Conservation (phyloP, 1,284 basidiomycete genomes). For the Vanrija sp. region DNA sequence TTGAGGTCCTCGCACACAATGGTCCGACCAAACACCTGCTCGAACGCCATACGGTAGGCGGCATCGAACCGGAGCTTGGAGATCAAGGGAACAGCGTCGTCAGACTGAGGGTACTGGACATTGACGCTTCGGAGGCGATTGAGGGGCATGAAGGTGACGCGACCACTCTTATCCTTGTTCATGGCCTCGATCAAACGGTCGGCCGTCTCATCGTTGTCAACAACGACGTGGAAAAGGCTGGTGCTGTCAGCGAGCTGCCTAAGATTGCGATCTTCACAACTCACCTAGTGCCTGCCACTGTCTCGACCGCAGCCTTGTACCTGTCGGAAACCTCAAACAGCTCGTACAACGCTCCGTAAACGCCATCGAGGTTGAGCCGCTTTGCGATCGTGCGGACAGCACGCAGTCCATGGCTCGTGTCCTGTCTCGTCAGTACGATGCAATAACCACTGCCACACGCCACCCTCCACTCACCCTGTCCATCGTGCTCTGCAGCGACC, state of each 20-base stretch:
- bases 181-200: slow-evolving; percentile 83
- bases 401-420: slow-evolving; percentile 80
- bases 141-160: slow-evolving; percentile 97
- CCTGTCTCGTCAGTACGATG: slow-evolving; percentile 53
- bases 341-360: slow-evolving; percentile 90
- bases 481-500: slow-evolving; percentile 84
- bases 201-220: slow-evolving; percentile 91
- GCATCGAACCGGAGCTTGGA: slow-evolving; percentile 77
- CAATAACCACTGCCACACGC: slow-evolving; percentile 49
- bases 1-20: slow-evolving; percentile 91
- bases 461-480: slow-evolving; percentile 57
- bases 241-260: neutral
- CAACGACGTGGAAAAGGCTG: slow-evolving; percentile 95
- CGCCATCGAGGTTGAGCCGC: slow-evolving; percentile 64
- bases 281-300: slow-evolving; percentile 73
- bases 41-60: slow-evolving; percentile 74
- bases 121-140: slow-evolving; percentile 85
- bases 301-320: slow-evolving; percentile 90
- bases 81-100: slow-evolving; percentile 83
- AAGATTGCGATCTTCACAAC: no score
- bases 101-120: slow-evolving; percentile 64
- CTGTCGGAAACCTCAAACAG: slow-evolving; percentile 89
- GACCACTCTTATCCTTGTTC: slow-evolving; percentile 84
- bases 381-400: slow-evolving; percentile 79
- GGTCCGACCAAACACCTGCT: slow-evolving; percentile 98